These are phyloP conservation scores for Pistacia integerrima DNA, from an alignment of 345 rosid genomes.

Conservation along the genomic window DNA sequence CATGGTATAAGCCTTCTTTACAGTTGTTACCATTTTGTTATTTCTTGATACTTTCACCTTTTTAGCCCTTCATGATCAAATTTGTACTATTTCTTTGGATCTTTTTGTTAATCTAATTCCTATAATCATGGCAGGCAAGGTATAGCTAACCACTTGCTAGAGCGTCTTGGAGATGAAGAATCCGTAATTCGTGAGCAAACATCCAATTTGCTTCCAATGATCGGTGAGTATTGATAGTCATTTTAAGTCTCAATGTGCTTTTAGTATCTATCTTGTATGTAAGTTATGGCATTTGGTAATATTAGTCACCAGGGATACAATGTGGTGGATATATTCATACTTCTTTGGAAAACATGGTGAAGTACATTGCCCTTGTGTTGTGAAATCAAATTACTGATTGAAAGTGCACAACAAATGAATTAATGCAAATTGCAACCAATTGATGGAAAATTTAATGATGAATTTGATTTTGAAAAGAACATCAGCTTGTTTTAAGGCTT, in stretches of 20 bases:
- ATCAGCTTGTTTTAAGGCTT: not conserved
- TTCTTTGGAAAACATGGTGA: not conserved
- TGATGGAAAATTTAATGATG: not conserved
- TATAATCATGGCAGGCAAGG: conserved; percentile 59
- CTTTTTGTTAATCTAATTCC: conserved; percentile 15
- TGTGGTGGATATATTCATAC: not conserved
- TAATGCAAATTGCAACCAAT: not conserved
- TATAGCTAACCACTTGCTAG: conserved; percentile 58
- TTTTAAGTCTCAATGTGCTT: not conserved
- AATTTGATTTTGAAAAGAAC: not conserved
- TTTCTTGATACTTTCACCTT: conserved; percentile 21
- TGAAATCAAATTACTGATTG: not conserved
- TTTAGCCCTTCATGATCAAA: conserved; percentile 9
- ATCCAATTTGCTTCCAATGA: conserved; percentile 55
- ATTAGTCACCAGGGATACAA: not conserved
- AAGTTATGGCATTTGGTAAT: not conserved
- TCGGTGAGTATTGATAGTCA: conserved; percentile 49
- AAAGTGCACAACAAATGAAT: not conserved
- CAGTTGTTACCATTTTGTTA: not conserved
- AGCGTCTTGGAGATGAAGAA: conserved; percentile 64
- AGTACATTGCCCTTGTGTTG: not conserved
- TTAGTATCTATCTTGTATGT: not conserved
- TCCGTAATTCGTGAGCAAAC: conserved; percentile 49
- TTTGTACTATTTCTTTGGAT: conserved; percentile 15
- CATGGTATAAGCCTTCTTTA: conserved; percentile 51